Evolutionary conservation across 2,329 filamentous ascomycete genomes (phyloP), one percentile per base, ranked within the genome.

Genomic region (Cladophialophora exuberans): DNA sequence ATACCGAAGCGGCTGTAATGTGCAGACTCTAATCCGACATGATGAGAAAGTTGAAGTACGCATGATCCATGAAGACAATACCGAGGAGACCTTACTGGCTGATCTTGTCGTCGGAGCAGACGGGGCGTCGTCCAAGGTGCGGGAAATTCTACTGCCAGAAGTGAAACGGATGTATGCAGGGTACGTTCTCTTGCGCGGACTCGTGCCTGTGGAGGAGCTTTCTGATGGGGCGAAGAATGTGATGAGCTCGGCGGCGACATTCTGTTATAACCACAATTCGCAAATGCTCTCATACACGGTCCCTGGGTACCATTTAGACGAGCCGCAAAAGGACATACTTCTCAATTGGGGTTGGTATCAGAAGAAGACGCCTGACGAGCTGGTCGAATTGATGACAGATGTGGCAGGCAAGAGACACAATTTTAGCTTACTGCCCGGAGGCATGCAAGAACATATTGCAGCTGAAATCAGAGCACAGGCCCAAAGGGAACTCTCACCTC

Each of bases 121-220:
- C 26, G 59, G 61, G 4, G 36, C 57, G 3, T 50, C 51, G 22
- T 63, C 61, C 3, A 62, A 41, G 6, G 45, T 63, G 15, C 59
- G 56, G 3, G 41, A 47, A 22, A 41, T 60, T 5, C 11, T 56
- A 20, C 33, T 46, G 13, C 48, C 49, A 26, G 41, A 52, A 1
- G 25, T 55, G 35, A 56, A 57, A 30, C 46, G 49, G n/a, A 42
- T 35, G 11, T 63, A 60, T 30, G 58, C 58, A 4, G 73, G 74
- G 2, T 76, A 76, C 64, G 71, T 72, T 54, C 71, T 72, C 1
- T 68, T 73, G 18, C 64, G 76, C 4, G 76, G 75, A 1, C 75
- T 72, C 0, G 62, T 77, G 2, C 62, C 57, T 2, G 74, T 77
- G 54, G 51, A 57, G 13, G 66, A 72, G 26, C 66, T 72, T 4